Evolutionary conservation across 345 rosid species (phyloP), one percentile per base, ranked within the genome.

Genomic region (Jatropha curcas): DNA sequence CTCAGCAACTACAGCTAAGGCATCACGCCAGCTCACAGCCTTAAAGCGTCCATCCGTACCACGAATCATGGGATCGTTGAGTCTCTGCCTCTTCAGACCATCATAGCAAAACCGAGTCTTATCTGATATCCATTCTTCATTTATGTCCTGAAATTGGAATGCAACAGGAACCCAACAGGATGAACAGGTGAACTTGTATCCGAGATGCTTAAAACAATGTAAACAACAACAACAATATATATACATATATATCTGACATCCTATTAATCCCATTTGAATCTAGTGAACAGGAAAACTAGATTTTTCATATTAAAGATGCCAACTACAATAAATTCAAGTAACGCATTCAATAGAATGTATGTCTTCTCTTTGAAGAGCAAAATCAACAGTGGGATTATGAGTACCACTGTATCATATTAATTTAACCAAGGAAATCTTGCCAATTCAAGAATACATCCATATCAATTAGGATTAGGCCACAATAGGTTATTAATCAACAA

Each of bases 71-170:
- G 99, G 98, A 74, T 96, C 99, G 80, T 89, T 96, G 60, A 96
- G 86, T 84, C 99, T 91, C 86, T 96, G 99, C 82, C 99, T 89
- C 87, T 96, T 96, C 76, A 96, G 79, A 77, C 99, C 99, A 75
- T 96, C 99, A 81, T 93, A 96, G 69, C 88, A 83, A 75, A 96
- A 96, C 48, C 99, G 85, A 30, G 98, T 96, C 84, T 96, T 96
- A 77, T 96, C 99, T 58, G 99, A 96, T 83, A 96, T 93, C 99
- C 99, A 96, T 76, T 96, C 99, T 82, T 96, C 98, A 76, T 96
- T 96, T 70, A 96, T 91, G 63, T 96, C 99, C 99, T 96, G 89
- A 71, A 81, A 84, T 34, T 81, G 13, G 28, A n/a, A n/a, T n/a
- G n/a, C n/a, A n/a, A n/a, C n/a, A n/a, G 13, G 35, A 61, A 50